Evolutionary conservation across 495 filamentous ascomycete species (phyloP), one percentile per base, ranked within the genome.

Genomic region (Hyaloscypha variabilis): DNA sequence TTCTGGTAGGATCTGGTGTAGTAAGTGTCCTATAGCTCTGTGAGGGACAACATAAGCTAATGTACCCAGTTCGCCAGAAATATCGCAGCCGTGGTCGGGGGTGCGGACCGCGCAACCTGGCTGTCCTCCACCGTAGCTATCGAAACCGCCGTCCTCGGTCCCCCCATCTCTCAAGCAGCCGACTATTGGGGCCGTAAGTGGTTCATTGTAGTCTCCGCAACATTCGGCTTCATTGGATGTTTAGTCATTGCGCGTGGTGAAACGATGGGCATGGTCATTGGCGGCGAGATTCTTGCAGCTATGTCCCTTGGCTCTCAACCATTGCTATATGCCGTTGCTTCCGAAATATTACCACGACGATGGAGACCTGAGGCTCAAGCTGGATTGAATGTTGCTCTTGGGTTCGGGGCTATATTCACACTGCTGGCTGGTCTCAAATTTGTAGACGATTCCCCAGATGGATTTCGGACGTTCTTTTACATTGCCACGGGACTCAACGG

Each of bases 131-230:
- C 65, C 52, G 61, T 77, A 50, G 66, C 71, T 55, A 76, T 78
- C 52, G 34, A 76, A 14, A 75, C 73, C 2, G 68, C 72, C 21
- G 72, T 75, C 17, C 64, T 75, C 6, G 65, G 70, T 11, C 73
- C 74, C 24, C 68, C 71, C 42, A 63, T 75, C 10, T 73, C 75
- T 10, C 77, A 79, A 50, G 76, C 76, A 0, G 70, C 73, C 34
- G 77, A 79, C 50, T 77, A 76, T 59, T 79, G 77, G 77, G 73
- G 75, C 3, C 72, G 77, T 4, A 71, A 71, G 64, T 76, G 66
- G 64, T 73, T 77, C 46, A 67, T 79, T 29, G 71, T 79, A 24
- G 58, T 72, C 57, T 65, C 72, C 10, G 75, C 70, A 34, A 31
- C 72, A 6, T 56, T 68, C 23, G 76, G 76, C 28, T 70, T 63